Evolutionary conservation across 495 filamentous ascomycete species (phyloP).

Genomic region (Mytilinidion resinicola): DNA sequence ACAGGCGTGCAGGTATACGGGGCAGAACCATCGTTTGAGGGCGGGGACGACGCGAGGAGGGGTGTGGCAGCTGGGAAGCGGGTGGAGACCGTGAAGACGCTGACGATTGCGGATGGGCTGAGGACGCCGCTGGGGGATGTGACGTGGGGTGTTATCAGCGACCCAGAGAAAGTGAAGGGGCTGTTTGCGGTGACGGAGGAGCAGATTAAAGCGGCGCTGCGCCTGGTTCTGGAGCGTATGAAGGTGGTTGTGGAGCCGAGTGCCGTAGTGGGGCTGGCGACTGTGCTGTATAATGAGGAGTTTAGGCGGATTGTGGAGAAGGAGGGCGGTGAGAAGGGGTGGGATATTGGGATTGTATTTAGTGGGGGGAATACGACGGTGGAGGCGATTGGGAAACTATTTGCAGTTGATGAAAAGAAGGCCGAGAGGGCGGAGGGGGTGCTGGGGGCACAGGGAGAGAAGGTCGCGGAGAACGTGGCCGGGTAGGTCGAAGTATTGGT

Average conservation of each 20-base stretch:
- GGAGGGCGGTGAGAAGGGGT: conserved; percentile 66
- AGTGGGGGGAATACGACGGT: conserved; percentile 88
- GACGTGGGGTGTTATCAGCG: conserved; percentile 77
- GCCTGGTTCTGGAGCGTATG: conserved; percentile 77
- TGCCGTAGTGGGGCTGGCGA: conserved; percentile 77
- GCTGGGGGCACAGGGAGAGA: conserved; percentile 37
- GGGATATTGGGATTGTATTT: conserved; percentile 83
- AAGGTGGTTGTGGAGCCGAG: conserved; percentile 92
- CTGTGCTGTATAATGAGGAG: conserved; percentile 76
- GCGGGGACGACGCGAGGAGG: conserved; percentile 72
- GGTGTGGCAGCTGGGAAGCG: conserved; percentile 58
- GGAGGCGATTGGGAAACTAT: conserved; percentile 65
- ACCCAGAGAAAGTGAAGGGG: conserved; percentile 59
- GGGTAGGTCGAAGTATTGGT: conserved; percentile 27
- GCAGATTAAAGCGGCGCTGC: conserved; percentile 72
- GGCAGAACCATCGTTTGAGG: conserved; percentile 80
- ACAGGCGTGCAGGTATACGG: conserved; percentile 72
- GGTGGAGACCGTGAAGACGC: conserved; percentile 57
- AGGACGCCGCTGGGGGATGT: conserved; percentile 72
- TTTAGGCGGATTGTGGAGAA: conserved; percentile 64
- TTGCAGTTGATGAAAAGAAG: conserved; percentile 33
- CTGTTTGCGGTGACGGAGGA: conserved; percentile 76
- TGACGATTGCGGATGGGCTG: conserved; percentile 88
- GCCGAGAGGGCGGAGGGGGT: conserved; percentile 37
- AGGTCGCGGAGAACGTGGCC: conserved; percentile 44